Evolutionary conservation across 23 red algal genomes (phyloP), one percentile per base, ranked within the genome.

Genomic region (Chondrus crispus): DNA sequence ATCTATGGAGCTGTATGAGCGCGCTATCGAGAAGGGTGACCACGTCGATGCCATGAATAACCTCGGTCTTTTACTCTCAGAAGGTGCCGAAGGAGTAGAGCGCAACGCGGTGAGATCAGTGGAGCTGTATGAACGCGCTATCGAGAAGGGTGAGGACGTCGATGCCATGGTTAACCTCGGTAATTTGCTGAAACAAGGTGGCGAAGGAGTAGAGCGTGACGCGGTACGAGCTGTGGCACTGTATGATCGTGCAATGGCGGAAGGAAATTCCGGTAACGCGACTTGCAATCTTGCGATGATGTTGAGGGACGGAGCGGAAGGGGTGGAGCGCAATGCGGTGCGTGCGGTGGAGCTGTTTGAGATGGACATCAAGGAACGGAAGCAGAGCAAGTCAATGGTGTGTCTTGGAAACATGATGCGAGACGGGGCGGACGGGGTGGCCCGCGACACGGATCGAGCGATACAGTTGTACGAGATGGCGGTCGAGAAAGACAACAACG

Each of bases 81-180:
- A 47, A 28, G 76, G 76, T 43, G 76, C 46, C 20, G 35, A 81
- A 44, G 76, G 76, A 52, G 76, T 81, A 30, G 50, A 26, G 50
- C 19, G 18, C 18, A 48, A 52, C 45, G 35, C 50, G 39, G 46
- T 13, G 45, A n/a, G 76, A 48, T 42, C 76, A 19, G 35, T 16
- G 37, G 46, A 81, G 50, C 37, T 81, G 43, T 81, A 81, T 52
- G 76, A 81, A 47, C 3, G 20, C 22, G 76, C 76, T 4, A 57
- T 57, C 5, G 41, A 20, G 45, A 42, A 81, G 24, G 68, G 36
- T 35, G 68, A 74, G n/a, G 68, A 74, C 36, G 68, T 36, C 36
- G 68, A 30, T 41, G 68, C 68, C n/a, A 74, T 74, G 68, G n/a
- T 33, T 35, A 74, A 5, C 22, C 68, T 74, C 16, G 68, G 37